Base-by-base conservation (phyloP, 1,139 yeast genomes). In the Saccharomyces hybrid region DNA sequence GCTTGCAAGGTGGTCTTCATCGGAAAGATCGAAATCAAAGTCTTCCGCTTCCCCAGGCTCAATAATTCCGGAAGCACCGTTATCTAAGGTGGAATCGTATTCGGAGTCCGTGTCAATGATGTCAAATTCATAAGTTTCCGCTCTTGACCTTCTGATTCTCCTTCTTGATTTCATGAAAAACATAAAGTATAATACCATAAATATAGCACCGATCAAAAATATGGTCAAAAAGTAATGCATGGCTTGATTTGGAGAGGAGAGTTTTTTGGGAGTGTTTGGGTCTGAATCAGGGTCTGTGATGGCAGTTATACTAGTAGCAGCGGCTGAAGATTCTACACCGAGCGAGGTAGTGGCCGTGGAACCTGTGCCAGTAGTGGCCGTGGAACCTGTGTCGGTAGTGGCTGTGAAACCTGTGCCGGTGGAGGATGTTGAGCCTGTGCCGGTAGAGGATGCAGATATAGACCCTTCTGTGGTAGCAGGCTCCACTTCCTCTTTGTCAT, bases 101-200 rank as follows among this genome's bases (percentile, higher is more conserved):
- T 73, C 76, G 2, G 74, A 67, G 48, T 74, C 78, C 12, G 78
- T 77, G 50, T 86, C 91, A 52, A 86, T 86, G 49, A 86, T 84
- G 68, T 86, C 95, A 68, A 86, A 86, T 68, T 86, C 95, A 65
- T 81, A 86, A 58, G 85, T 86, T 55, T 83, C 88, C 58, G 86
- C 80, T 71, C 89, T 79, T 50, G 75, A 62, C 71, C 90, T 78
- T 64, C 86, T 78, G 53, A 80, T 73, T 54, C 79, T 76, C 55
- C 82, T 75, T 61, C 80, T 78, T 54, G 80, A 80, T 66, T 64
- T 70, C 24, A 65, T 59, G 58, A 67, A 67, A 28, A 77, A 77
- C 56, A 78, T 73, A 75, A 82, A 80, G 58, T 84, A 75, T 9
- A 81, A 64, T 29, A 83, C 64, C 3, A 82, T 74, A 2, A 80